Percentiles rank a stretch among this genome's conserved stretches.
Conservation (phyloP, 257 asterid genomes). For the Leptodermis oblonga region DNA sequence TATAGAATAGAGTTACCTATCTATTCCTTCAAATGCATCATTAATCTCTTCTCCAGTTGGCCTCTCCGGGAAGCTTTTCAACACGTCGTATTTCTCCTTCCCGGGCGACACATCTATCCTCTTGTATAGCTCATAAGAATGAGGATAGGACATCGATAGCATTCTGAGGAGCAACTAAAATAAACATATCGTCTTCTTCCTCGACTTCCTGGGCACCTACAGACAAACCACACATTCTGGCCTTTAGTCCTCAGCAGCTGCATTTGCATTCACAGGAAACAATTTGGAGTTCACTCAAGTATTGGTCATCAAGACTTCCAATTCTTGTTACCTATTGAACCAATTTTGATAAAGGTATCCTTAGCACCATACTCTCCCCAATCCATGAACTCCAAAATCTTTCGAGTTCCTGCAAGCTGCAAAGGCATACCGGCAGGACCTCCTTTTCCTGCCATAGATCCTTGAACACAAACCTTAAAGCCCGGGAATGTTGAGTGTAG, state of each 20-base stretch:
- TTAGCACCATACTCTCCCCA: conserved; percentile 90
- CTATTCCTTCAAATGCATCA: conserved; percentile 77
- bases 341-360: conserved; percentile 77
- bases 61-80: conserved; percentile 53
- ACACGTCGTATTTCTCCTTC: conserved; percentile 64
- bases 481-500: conserved; percentile 14
- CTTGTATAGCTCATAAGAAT: conserved; percentile 74
- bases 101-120: conserved; percentile 71
- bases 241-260: no score
- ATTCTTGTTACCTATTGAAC: conserved; percentile 60
- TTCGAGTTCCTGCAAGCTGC: conserved; percentile 87
- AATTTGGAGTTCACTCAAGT: no score
- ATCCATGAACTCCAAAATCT: conserved; percentile 94
- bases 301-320: not conserved
- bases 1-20: conserved; percentile 62
- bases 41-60: conserved; percentile 83
- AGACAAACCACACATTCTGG: conserved; percentile 13
- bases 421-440: conserved; percentile 92
- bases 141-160: conserved; percentile 86
- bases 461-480: conserved; percentile 87
- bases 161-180: conserved; percentile 98
- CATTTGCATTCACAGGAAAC: not conserved
- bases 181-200: conserved; percentile 80
- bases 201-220: conserved; percentile 85
- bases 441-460: conserved; percentile 98